These are phyloP conservation scores for Entoloma clypeatum DNA, from an alignment of 1,284 basidiomycete genomes.

Conservation along the genomic window DNA sequence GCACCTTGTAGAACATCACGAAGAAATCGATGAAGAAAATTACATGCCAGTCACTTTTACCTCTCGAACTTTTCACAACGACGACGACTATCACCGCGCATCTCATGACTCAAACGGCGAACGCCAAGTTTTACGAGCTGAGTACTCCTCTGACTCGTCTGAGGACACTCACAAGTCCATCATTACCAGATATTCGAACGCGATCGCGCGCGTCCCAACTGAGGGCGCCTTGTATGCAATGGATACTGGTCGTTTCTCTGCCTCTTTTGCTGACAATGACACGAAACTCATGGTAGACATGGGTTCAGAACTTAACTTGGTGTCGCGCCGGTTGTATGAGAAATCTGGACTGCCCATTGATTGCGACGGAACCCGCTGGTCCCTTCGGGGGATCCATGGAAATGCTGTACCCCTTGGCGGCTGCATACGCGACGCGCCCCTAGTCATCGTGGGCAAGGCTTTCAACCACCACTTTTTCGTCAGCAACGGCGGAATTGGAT, in stretches of 20 bases:
- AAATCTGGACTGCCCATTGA: conserved; percentile 18
- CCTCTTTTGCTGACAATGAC: not conserved
- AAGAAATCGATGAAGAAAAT: conserved; percentile 1
- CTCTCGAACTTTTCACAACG: no score
- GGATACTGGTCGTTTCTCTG: conserved; percentile 13
- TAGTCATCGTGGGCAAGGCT: conserved; percentile 19
- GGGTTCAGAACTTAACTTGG: conserved; percentile 25
- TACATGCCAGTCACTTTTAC: no score
- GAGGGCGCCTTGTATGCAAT: conserved; percentile 8
- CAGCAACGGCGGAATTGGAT: conserved; percentile 3
- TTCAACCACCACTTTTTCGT: conserved; percentile 32
- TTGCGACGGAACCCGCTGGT: conserved; percentile 25
- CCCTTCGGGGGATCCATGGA: conserved; percentile 26
- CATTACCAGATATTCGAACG: no score
- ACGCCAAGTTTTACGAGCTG: no score
- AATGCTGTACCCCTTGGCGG: conserved; percentile 20
- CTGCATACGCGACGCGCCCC: conserved; percentile 19
- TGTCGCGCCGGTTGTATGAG: conserved; percentile 4
- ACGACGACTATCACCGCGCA: not conserved
- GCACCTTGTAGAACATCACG: not conserved
- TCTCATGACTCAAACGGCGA: conserved; percentile 5
- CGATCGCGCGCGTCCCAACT: no score
- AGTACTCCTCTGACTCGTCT: no score
- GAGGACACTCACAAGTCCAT: no score
- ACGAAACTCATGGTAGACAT: conserved; percentile 21